Evolutionary conservation across 2,329 filamentous ascomycete genomes (phyloP), one percentile per base, ranked within the genome.

Genomic region (Hypoxylon sp.): DNA sequence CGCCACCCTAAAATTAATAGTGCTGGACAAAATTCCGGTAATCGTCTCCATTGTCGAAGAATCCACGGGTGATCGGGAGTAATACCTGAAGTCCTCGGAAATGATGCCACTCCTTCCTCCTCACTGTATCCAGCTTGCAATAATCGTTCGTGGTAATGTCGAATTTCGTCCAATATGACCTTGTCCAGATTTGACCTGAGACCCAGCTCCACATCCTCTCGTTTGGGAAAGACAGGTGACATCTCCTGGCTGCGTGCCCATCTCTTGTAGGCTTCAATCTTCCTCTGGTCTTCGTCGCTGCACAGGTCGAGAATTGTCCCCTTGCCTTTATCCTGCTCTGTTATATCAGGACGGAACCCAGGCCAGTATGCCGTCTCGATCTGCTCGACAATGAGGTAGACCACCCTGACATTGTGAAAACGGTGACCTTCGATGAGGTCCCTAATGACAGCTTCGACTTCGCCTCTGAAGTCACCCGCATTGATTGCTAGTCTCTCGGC

Each of bases 161-260:
- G 43, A 5, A 66, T 61, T 30, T 62, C 63, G 12, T 56, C 55
- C 25, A 62, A 23, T 41, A 66, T 63, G 16, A 59, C 49, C 12
- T 49, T 54, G 20, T 66, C 59, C 20, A 66, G 40, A 19, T 55
- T 38, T 1, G 56, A 45, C 13, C 62, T 55, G 4, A 65, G 42
- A 12, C 43, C 40, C 7, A 63, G 53, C 51, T 64, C 61, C 20
- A 66, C 62, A 13, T 66, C 64, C 32, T 63, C 59, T 3, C 58
- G 53, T 7, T 45, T 48, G 11, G 64, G 63, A 41, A 66, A 63
- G 2, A 58, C 54, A 0, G 64, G 61, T 7, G 63, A 61, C 64
- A 66, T 66, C 37, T 66, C 64, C 49, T 66, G 64, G n/a, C 21
- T 55, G 7, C 63, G 59, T 5, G 64, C 64, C 64, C 64, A 66